A percentile compares a stretch with the other conserved stretches of the same genome.
These are phyloP conservation scores for Lactarius akahatsu DNA, from an alignment of 768 basidiomycete genomes.

Conservation along the genomic window DNA sequence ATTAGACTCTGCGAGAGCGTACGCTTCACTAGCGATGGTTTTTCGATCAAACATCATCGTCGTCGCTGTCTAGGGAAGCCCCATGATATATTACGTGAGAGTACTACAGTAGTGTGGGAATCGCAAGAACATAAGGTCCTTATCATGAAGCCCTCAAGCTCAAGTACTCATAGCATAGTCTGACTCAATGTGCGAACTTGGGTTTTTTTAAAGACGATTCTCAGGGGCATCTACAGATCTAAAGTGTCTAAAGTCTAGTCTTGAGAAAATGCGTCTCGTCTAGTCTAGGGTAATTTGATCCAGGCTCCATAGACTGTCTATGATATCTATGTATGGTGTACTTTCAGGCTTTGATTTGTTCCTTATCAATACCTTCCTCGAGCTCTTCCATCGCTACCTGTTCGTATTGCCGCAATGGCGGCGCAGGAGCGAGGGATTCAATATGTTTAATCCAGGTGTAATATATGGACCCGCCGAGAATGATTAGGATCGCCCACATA, in stretches of 20 bases:
- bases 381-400: constrained; percentile 64
- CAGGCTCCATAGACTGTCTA: not conserved
- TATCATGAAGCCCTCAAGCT: not conserved
- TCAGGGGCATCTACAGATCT: not conserved
- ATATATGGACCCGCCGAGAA: constrained; percentile 76
- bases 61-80: not conserved
- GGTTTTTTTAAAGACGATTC: not conserved
- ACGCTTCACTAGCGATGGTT: constrained; percentile 57
- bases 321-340: not conserved
- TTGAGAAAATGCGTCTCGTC: not conserved
- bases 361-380: constrained; percentile 46
- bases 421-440: constrained; percentile 48
- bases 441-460: constrained; percentile 88
- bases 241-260: not conserved
- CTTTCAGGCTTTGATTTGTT: not conserved
- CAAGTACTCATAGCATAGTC: not conserved
- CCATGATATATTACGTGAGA: constrained; percentile 9
- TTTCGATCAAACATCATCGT: constrained; percentile 44
- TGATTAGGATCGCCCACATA: constrained; percentile 73
- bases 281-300: not conserved
- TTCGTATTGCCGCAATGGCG: constrained; percentile 48
- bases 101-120: not conserved
- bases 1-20: constrained; percentile 53
- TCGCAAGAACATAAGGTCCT: no score
- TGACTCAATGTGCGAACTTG: not conserved